Evolutionary conservation across 306 rosid species (phyloP).

Genomic region (Castanospermum australe): DNA sequence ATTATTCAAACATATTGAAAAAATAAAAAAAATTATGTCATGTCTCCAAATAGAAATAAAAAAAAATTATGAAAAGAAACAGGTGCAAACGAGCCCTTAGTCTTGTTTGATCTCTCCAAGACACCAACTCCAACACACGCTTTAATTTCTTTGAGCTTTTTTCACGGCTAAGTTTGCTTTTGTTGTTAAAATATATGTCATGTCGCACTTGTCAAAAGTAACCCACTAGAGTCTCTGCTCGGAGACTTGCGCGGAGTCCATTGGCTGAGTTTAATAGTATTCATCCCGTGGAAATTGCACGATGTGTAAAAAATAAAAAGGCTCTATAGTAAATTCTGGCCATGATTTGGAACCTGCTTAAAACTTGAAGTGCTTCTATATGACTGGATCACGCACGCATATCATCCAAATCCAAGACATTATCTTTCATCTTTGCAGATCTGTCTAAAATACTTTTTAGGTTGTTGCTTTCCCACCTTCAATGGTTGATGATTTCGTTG

Average conservation of each 20-base stretch:
- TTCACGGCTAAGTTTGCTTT: neutral
- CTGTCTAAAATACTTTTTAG: neutral
- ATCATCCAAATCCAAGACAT: constrained; percentile 1
- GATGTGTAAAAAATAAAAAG: neutral
- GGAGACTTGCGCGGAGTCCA: constrained; percentile 34
- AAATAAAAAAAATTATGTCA: too few species aligned
- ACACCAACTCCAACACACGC: too few species aligned
- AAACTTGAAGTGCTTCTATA: neutral
- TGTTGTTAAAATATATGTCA: neutral
- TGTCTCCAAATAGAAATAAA: too few species aligned
- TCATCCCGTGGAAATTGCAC: constrained; percentile 33
- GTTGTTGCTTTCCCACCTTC: neutral
- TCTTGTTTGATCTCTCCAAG: neutral
- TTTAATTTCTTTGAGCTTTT: neutral
- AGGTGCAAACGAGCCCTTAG: too few species aligned
- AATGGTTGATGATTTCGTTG: neutral
- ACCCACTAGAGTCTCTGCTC: constrained; percentile 30
- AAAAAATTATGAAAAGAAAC: too few species aligned
- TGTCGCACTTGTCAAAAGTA: constrained; percentile 26
- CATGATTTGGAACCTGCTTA: neutral
- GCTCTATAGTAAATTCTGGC: neutral
- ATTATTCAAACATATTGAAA: too few species aligned
- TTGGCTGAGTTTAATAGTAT: constrained; percentile 4
- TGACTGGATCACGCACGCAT: neutral
- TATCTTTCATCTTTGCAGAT: neutral